Evolutionary conservation across 164 flowering plant species (phyloP), one percentile per base, ranked within the genome.

Genomic region (Macadamia tetraphylla): DNA sequence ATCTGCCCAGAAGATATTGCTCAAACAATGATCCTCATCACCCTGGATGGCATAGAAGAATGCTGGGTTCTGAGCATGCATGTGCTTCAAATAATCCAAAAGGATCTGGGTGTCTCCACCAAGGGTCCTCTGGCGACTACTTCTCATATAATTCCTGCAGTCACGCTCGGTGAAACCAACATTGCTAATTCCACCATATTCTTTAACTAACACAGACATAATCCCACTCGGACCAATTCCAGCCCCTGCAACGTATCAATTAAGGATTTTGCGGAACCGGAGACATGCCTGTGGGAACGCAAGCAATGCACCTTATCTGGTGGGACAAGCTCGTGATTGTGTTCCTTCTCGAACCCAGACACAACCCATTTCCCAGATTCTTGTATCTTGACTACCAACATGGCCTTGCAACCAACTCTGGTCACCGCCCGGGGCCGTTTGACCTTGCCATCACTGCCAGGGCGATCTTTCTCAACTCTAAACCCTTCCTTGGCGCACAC

Each of bases 91-190:
- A 68, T 92, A 86, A 70, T 90, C 94, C 64, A 92, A 64, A 67
- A 92, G 81, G 9, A 84, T 76, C 72, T 88, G 91, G 67, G 81
- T 76, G 73, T 88, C 98, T 48, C 92, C 90, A 66, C 87, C 96
- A 51, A 88, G 70, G 65, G 79, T 85, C 75, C 78, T 87, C 70
- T 80, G 83, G 9, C 86, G 81, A 63, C 82, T 88, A 74, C 84
- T 85, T 63, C 92, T 74, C 89, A 86, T 85, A 73, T 92, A 88
- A 71, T 85, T 87, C 71, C 94, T 76, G 63, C 90, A 87, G 64
- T 92, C 98, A 11, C 83, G 88, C 80, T 88, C 91, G 0, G 89
- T 86, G 70, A 90, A 92, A 0, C 96, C 98, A 67, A 90, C 88
- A 60, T 84, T 88, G 69, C 85, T 86, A 62, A 84, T 76, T 14